Base-by-base conservation (phyloP, 1,139 yeast species). In the Eremothecium gossypii region DNA sequence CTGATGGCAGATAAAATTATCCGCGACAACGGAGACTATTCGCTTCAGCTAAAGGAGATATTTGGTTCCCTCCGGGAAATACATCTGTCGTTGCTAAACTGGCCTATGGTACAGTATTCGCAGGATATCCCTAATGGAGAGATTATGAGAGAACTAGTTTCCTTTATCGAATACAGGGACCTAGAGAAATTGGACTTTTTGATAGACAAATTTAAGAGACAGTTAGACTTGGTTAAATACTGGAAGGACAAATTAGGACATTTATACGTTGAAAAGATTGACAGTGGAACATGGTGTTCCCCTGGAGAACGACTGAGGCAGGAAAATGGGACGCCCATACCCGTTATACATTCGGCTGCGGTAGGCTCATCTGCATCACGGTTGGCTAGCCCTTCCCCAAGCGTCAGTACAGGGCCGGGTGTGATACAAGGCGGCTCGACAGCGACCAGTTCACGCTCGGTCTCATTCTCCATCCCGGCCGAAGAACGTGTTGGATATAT, bases 21-120 rank as follows among this genome's bases (percentile, higher is more conserved):
- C 27, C 33, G 38, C 7, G 35, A 33, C 28, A 43, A 43, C 31
- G 41, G 41, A 20, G 43, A 40, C 20, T 43, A 43, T 32, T 42
- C 43, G 20, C 37, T 43, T 27, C 38, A 43, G 28, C n/a, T 43
- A 8, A 42, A 40, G 10, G 41, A 37, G 11, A 34, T 40, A 8
- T 27, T 43, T 11, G 43, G 39, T 8, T 36, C 41, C 17, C 23
- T 30, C 10, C 23, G 40, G 7, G 27, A 12, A n/a, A 33, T 40
- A n/a, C 41, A 32, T 26, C 28, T 20, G 11, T 26, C 33, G 17
- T 20, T 43, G 13, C 39, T 40, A 27, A 38, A 43, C n/a, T 43
- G 46, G 46, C 46, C 46, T 5, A 30, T 43, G 34, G 43, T 42
- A 8, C 30, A 40, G 32, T 42, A 43, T 31, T 37, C 41, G 13